Conservation (phyloP, 2,329 filamentous ascomycete genomes). For the Aspergillus fumigatus region DNA sequence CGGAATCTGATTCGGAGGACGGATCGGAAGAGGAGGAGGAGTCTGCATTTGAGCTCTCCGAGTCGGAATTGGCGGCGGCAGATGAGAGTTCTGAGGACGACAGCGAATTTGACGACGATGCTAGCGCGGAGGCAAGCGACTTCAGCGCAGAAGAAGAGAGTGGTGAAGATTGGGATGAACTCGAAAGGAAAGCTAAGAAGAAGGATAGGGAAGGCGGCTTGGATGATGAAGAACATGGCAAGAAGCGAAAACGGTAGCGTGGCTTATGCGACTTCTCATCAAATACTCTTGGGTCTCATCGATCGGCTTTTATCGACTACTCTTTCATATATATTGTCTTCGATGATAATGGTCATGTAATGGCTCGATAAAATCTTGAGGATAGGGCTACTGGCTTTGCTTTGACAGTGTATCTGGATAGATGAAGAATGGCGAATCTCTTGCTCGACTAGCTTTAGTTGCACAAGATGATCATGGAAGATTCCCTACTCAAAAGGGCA, state of each 20-base stretch:
- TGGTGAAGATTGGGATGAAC: constrained; percentile 88
- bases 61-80: constrained; percentile 67
- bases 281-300: neutral
- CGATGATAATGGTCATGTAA: neutral
- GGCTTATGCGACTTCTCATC: neutral
- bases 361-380: neutral
- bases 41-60: constrained; percentile 84
- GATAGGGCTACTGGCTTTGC: neutral
- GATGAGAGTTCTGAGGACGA: constrained; percentile 84
- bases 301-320: neutral
- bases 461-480: neutral
- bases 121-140: constrained; percentile 67
- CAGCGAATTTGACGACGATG: constrained; percentile 90
- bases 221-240: constrained; percentile 56
- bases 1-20: constrained; percentile 81
- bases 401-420: neutral
- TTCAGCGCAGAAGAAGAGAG: constrained; percentile 63
- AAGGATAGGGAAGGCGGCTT: constrained; percentile 55
- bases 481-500: neutral
- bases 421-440: neutral
- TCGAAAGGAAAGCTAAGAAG: constrained; percentile 76
- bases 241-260: constrained; percentile 67
- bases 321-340: neutral
- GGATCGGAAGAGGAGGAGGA: constrained; percentile 77
- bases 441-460: neutral